Conservation (phyloP, 352 stramenopile species). For the Plasmopara viticola region DNA sequence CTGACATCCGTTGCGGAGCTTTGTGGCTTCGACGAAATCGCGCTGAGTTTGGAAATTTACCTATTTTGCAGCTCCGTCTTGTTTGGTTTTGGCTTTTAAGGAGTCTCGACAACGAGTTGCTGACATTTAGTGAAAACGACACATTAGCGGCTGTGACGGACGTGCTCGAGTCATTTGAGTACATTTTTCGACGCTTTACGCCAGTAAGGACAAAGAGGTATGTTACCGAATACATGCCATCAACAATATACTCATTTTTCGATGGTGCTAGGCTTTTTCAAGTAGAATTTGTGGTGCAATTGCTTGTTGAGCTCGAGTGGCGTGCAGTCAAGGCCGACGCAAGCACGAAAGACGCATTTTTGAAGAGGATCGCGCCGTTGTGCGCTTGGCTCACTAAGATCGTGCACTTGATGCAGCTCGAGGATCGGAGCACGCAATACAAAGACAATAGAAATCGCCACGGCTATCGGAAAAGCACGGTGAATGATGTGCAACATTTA, state of each 20-base stretch:
- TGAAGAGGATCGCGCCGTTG: constrained; percentile 20
- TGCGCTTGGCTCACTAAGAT: constrained; percentile 51
- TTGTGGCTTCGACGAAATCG: constrained; percentile 43
- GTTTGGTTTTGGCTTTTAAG: constrained; percentile 62
- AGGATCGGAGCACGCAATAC: constrained; percentile 22
- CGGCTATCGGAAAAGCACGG: constrained; percentile 3
- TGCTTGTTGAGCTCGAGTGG: constrained; percentile 55
- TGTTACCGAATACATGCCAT: background rate
- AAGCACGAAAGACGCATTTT: constrained; percentile 21
- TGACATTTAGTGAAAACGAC: background rate
- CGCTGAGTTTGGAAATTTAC: constrained; percentile 24
- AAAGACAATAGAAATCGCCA: constrained; percentile 14
- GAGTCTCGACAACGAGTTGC: constrained; percentile 13
- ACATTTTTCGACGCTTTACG: constrained; percentile 48
- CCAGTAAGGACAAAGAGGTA: constrained; percentile 34
- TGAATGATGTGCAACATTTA: constrained; percentile 29
- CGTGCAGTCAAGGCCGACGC: constrained; percentile 22
- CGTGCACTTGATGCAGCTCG: constrained; percentile 44
- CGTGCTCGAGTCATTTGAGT: constrained; percentile 53
- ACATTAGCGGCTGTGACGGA: constrained; percentile 8
- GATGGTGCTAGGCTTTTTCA: constrained; percentile 35
- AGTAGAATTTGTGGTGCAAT: constrained; percentile 39
- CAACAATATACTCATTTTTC: background rate
- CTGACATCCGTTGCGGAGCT: constrained; percentile 15
- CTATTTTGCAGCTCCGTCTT: constrained; percentile 34